These are phyloP conservation scores for Lactarius vividus DNA, from an alignment of 768 basidiomycete species.

Conservation along the genomic window DNA sequence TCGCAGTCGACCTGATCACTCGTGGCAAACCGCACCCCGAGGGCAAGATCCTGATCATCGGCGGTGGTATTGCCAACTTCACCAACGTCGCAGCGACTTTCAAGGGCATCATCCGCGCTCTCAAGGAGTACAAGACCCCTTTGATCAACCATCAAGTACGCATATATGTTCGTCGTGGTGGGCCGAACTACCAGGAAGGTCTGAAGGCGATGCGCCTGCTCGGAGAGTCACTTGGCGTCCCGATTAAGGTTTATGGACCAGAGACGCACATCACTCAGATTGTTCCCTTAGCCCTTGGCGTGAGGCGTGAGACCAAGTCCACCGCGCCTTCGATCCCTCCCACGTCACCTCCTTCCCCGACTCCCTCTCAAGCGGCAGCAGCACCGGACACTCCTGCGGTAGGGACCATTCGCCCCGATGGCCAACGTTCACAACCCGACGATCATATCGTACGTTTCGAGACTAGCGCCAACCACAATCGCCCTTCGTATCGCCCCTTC, in stretches of 20 bases:
- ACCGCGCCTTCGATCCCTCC: slow-evolving; percentile 40
- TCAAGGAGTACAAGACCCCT: slow-evolving; percentile 87
- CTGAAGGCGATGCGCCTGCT: slow-evolving; percentile 98
- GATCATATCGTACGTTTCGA: slow-evolving; percentile 94
- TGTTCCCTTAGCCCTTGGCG: slow-evolving; percentile 95
- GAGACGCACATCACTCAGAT: slow-evolving; percentile 99
- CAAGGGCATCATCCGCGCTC: slow-evolving; percentile 98
- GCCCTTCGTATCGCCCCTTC: slow-evolving; percentile 89
- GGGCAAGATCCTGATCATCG: slow-evolving; percentile 99
- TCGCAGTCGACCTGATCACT: slow-evolving; percentile 85
- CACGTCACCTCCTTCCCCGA: slow-evolving; percentile 49
- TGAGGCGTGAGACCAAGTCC: slow-evolving; percentile 53
- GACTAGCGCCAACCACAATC: slow-evolving; percentile 39
- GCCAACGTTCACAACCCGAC: slow-evolving; percentile 76
- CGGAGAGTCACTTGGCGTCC: slow-evolving; percentile 94
- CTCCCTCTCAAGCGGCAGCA: slow-evolving; percentile 37
- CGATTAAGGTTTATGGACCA: slow-evolving; percentile 95
- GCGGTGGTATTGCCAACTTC: slow-evolving; percentile 99
- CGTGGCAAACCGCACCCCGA: slow-evolving; percentile 78
- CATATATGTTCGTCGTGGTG: slow-evolving; percentile 97
- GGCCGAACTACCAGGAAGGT: slow-evolving; percentile 98
- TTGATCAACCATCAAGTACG: slow-evolving; percentile 83
- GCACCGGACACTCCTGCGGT: slow-evolving; percentile 44
- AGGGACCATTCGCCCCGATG: slow-evolving; percentile 73
- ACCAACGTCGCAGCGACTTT: slow-evolving; percentile 99